Conservation (phyloP, 176 grass and related monocot genomes). For the Saccharum spontaneum region DNA sequence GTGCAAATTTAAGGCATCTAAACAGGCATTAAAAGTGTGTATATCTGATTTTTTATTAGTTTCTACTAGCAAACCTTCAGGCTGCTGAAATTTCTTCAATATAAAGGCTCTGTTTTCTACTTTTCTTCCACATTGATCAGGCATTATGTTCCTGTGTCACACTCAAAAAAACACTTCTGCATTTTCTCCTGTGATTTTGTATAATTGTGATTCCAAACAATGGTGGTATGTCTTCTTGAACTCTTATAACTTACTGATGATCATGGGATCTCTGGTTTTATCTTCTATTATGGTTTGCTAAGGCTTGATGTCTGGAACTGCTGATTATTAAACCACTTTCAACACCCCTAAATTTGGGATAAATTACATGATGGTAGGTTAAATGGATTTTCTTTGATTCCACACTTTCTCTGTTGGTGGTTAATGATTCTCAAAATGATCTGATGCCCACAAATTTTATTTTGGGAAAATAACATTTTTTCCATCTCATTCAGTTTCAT, state of each 20-base stretch:
- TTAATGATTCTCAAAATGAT: background rate
- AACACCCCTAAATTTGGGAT: background rate
- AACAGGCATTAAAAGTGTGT: background rate
- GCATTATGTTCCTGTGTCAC: background rate
- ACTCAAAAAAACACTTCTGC: background rate
- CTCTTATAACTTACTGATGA: background rate
- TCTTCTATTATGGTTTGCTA: background rate
- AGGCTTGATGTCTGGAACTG: slow-evolving; percentile 4
- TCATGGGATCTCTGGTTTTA: background rate
- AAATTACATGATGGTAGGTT: background rate
- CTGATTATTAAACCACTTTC: slow-evolving; percentile 10
- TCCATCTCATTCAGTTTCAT: background rate
- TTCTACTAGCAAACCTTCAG: background rate
- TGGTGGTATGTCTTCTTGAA: background rate
- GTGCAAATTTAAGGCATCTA: background rate
- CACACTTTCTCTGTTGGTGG: background rate
- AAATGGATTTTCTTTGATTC: background rate
- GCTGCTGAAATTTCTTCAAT: slow-evolving; percentile 15
- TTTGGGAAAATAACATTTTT: background rate
- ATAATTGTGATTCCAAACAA: slow-evolving; percentile 2
- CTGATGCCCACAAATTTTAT: background rate
- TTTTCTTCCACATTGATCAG: background rate
- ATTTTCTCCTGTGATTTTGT: background rate
- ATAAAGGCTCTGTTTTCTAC: background rate
- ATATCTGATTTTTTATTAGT: background rate